Base-by-base conservation (phyloP, 352 stramenopile genomes). In the Thalassiosira hispida region DNA sequence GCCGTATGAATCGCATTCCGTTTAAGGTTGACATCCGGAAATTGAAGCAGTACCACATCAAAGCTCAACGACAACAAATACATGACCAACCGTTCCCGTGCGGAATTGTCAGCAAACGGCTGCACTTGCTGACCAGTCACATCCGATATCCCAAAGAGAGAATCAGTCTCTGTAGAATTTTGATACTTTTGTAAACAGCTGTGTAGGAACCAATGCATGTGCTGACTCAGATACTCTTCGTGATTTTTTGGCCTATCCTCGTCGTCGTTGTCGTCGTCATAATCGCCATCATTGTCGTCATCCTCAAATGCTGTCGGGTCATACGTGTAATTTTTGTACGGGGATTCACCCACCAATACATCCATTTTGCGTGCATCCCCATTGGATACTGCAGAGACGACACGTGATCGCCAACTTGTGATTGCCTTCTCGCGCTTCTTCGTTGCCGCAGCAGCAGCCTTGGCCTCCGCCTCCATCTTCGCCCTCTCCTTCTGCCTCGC, bases 361-460 rank as follows among this genome's bases (percentile, higher is more conserved):
- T 92, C 72, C 56, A 93, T 79, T 57, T 89, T 90, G 3, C 31
- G 62, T 18, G 77, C 53, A 73, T 92, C 84, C 14, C 73, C 68
- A 11, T 65, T 67, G 62, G 77, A 68, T 72, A 81, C 91, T 1
- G 86, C 82, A 0, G 81, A 67, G 11, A 91, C 79, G 2, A 92
- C 86, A 22, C 82, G 73, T 51, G 74, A 89, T 40, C 85, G 76
- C 88, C 86, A 93, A 12, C 73, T 83, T 1, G 83, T 69, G n/a
- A 91, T 86, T 5, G 64, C 33, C 35, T 87, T 86, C 82, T 92
- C 85, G 38, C 76, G 75, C 60, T 92, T 93, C 67, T 90, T 91
- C 29, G 74, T 51, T 4, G 77, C 72, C 51, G 82, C 81, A n/a
- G 76, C 60, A n/a, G 85, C 88, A 16, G 80, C 79, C 69, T 90